Base-by-base conservation (phyloP, 129 eudicot species). In the Chrysanthemum seticuspe region DNA sequence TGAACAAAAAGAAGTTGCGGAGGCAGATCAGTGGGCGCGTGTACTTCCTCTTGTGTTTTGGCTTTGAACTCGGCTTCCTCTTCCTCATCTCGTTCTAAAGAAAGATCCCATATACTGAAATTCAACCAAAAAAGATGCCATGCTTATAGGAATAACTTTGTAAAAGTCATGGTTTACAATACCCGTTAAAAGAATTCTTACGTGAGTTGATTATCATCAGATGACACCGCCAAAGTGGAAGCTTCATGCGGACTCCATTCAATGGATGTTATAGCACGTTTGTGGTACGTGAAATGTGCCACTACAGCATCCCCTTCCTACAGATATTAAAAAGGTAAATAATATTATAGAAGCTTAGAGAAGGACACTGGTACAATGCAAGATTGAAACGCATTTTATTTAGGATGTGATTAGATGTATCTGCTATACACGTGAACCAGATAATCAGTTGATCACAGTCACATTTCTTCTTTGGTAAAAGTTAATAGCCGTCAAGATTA, bases 201-300 rank as follows among this genome's bases (percentile, higher is more conserved):
- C 99, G 99, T 90, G 40, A 95, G 80, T 82, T 90, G 99, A 76
- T 95, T 86, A 73, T 95, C 99, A 0, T 97, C 73, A 68, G 99
- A 95, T 56, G 94, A 74, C 36, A 88, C 99, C 31, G 99, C 96
- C 79, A 94, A 67, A 34, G 97, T 88, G 23, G 99, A 88, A 2
- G 91, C 93, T 85, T 95, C 97, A 60, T 90, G 96, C 3, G 99
- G 97, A 62, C 99, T 90, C 99, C 99, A 95, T 67, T 95, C 99
- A 10, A 95, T 95, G 45, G 99, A 95, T 69, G 99, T 90, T 62
- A 95, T 88, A 10, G 99, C 96, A 68, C 85, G 99, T 72, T 95
- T 95, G 78, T 95, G 99, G 85, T 95, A 95, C 49, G 87, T 86
- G 52, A 95, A 94, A 75, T 95, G 96, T 0, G 97, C 97, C 76